A percentile compares a stretch with the other conserved stretches of the same genome.
These are phyloP conservation scores for Hemileccinum impolitum DNA, from an alignment of 768 basidiomycete species.

Conservation along the genomic window DNA sequence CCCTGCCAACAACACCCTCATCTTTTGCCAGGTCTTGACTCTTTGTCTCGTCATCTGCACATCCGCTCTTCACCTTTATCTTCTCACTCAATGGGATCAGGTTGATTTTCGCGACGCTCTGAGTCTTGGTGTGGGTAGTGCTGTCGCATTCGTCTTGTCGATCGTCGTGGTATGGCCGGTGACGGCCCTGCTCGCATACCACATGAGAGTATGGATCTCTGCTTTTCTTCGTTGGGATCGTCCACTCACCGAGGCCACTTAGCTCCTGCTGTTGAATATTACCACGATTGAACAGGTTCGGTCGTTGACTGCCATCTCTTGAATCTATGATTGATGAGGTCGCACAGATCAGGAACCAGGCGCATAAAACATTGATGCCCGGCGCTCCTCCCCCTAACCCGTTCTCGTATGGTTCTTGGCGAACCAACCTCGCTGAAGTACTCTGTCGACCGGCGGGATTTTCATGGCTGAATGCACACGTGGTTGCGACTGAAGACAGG, in stretches of 20 bases:
- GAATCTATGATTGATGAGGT: conserved; percentile 6
- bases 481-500: conserved; percentile 64
- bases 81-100: conserved; percentile 53
- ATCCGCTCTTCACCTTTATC: conserved; percentile 75
- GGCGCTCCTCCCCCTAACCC: conserved; percentile 76
- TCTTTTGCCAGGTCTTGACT: conserved; percentile 55
- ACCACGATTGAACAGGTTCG: conserved; percentile 96
- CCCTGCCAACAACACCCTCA: conserved; percentile 3
- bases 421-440: conserved; percentile 68
- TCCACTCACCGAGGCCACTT: conserved; percentile 7
- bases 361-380: conserved; percentile 65
- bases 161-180: conserved; percentile 82
- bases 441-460: conserved; percentile 78
- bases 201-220: conserved; percentile 66
- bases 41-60: conserved; percentile 77
- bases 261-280: conserved; percentile 81
- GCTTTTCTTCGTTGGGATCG: background rate
- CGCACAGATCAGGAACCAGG: conserved; percentile 77
- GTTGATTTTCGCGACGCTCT: conserved; percentile 48
- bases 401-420: conserved; percentile 78
- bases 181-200: conserved; percentile 73
- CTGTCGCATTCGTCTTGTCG: conserved; percentile 72
- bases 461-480: conserved; percentile 72
- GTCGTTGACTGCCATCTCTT: conserved; percentile 13
- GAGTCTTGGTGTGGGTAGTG: conserved; percentile 65